Conservation (phyloP, 805 yeast species). For the Kazachstania kunashirensis region DNA sequence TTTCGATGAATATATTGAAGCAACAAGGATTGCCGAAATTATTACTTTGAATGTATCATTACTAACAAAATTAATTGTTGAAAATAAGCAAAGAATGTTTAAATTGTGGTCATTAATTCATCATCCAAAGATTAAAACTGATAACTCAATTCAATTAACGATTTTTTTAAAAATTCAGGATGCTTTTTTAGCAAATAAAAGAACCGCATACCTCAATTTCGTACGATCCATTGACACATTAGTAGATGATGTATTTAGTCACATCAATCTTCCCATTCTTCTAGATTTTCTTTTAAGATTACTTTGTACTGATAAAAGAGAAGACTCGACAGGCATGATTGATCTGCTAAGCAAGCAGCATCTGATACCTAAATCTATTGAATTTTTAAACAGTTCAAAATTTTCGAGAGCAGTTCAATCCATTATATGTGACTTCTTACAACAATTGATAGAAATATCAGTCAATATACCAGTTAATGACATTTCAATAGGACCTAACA, state of each 20-base stretch:
- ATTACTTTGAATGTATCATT: slow-evolving; percentile 87
- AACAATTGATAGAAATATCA: slow-evolving; percentile 88
- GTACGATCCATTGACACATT: slow-evolving; percentile 39
- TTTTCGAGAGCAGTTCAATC: slow-evolving; percentile 61
- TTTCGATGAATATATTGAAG: slow-evolving; percentile 15
- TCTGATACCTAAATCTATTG: slow-evolving; percentile 60
- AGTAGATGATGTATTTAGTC: slow-evolving; percentile 54
- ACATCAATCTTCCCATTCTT: slow-evolving; percentile 79
- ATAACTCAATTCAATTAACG: slow-evolving; percentile 66
- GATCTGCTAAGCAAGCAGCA: slow-evolving; percentile 66
- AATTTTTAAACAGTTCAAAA: slow-evolving; percentile 50
- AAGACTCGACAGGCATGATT: slow-evolving; percentile 79
- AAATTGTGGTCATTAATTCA: slow-evolving; percentile 74
- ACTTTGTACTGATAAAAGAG: slow-evolving; percentile 85
- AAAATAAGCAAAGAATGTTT: slow-evolving; percentile 50
- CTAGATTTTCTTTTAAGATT: slow-evolving; percentile 86
- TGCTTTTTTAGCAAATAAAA: slow-evolving; percentile 73
- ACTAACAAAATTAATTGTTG: slow-evolving; percentile 79
- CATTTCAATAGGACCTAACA: slow-evolving; percentile 90
- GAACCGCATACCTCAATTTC: slow-evolving; percentile 30
- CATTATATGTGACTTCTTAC: slow-evolving; percentile 88
- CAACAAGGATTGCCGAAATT: slow-evolving; percentile 53
- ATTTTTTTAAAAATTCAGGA: slow-evolving; percentile 84
- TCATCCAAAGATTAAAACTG: slow-evolving; percentile 41
- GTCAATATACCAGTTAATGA: slow-evolving; percentile 74